Evolutionary conservation across 2,329 filamentous ascomycete species (phyloP).

Genomic region (Beauveria brongniartii): DNA sequence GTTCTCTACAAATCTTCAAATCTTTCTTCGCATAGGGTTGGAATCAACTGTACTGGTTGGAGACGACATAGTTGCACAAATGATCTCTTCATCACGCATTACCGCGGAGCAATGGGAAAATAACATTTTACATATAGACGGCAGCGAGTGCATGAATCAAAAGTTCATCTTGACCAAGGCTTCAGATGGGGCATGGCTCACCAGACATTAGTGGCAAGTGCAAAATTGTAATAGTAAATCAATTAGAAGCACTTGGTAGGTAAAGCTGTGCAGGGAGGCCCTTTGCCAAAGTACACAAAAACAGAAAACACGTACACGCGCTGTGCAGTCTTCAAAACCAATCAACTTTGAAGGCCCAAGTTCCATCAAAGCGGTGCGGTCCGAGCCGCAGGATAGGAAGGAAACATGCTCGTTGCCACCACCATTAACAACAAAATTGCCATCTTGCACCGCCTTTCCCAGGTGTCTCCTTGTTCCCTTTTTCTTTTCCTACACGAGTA

Average conservation of each 20-base stretch:
- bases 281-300: background rate
- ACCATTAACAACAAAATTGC: slow-evolving; percentile 8
- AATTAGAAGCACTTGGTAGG: slow-evolving; percentile 5
- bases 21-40: background rate
- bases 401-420: slow-evolving; percentile 5
- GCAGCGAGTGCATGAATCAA: background rate
- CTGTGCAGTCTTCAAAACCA: slow-evolving; percentile 5
- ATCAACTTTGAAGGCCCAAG: background rate
- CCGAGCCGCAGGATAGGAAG: slow-evolving; percentile 4
- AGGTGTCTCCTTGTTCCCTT: background rate
- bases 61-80: slow-evolving; percentile 7
- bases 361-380: slow-evolving; percentile 5
- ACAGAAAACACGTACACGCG: slow-evolving; percentile 6
- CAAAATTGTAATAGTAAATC: background rate
- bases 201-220: background rate
- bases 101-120: slow-evolving; percentile 8
- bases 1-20: background rate
- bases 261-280: slow-evolving; percentile 1
- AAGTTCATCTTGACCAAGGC: background rate
- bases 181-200: too few species aligned
- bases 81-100: background rate
- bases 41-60: background rate
- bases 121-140: background rate
- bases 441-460: slow-evolving; percentile 4
- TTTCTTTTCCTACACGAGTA: slow-evolving; percentile 10